Evolutionary conservation across 257 asterid genomes (phyloP), one percentile per base, ranked within the genome.

Genomic region (Nyctanthes arbortristis): DNA sequence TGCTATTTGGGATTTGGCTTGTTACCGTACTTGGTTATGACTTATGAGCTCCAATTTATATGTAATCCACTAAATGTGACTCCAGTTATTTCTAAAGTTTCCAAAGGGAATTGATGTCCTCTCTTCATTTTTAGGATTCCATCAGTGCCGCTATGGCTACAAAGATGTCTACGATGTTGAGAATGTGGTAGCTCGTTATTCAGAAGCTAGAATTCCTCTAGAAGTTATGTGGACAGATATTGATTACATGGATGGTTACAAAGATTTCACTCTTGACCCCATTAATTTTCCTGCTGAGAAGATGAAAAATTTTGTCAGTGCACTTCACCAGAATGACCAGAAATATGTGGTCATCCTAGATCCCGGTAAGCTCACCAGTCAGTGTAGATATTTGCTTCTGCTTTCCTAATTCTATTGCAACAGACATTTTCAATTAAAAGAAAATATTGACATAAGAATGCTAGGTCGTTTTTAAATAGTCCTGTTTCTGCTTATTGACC

Each of bases 141-240:
- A 93, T 59, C 97, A 93, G 80, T 89, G 99, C 65, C 81, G 85
- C 0, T 93, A 80, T 47, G 99, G 99, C 7, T 93, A 91, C 84
- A 78, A 84, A 70, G 73, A 84, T 69, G 84, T 93, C n/a, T 35
- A 79, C 74, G 91, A 87, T 35, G 74, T 93, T 56, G 83, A 91
- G 74, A 67, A 65, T 24, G 99, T 93, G 67, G 96, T 91, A n/a
- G 86, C 89, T 70, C 76, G 79, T 68, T 93, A 91, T 67, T 73
- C 88, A 30, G 87, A 85, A 63, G 90, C 97, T 39, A 43, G 56
- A 60, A 90, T 93, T 60, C 99, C 99, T 12, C 83, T 93, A 9
- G 99, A 93, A 59, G 95, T 86, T 54, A 87, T 93, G 80, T 93
- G 99, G 99, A 91, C 92, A 3, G 97, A 93, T 72, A 89, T 91